Percentiles rank a stretch among this genome's conserved stretches.
phyloP scores from a whole-genome alignment of 495 filamentous ascomycete species.

The Penicillium coprophilum region DNA sequence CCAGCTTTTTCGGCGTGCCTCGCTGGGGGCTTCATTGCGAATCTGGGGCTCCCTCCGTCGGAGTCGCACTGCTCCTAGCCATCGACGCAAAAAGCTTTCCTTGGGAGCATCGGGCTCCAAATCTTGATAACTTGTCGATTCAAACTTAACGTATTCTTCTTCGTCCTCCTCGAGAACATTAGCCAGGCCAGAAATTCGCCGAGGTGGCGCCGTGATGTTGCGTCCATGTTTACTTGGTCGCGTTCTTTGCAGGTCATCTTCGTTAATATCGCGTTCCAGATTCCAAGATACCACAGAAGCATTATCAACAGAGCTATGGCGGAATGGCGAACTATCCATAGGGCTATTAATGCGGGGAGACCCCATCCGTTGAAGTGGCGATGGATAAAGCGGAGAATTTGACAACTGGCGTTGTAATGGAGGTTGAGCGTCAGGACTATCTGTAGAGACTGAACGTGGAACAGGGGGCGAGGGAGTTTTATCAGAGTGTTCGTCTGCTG shows the following conservation, averaged over 20 bases:
- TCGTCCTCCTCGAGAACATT: constrained; percentile 35
- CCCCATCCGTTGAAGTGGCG: constrained; percentile 28
- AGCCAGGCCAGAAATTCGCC: constrained; percentile 41
- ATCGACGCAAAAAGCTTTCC: constrained; percentile 10
- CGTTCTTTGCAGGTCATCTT: constrained; percentile 41
- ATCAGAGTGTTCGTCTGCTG: constrained; percentile 31
- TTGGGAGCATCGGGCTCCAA: constrained; percentile 3
- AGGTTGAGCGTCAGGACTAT: constrained; percentile 28
- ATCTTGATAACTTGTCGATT: constrained; percentile 19
- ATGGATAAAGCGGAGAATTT: constrained; percentile 36
- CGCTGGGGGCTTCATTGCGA: neutral
- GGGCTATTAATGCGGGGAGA: constrained; percentile 13
- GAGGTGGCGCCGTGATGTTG: constrained; percentile 44
- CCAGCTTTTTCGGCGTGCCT: neutral
- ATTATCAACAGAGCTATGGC: constrained; percentile 34
- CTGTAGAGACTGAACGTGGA: constrained; percentile 36
- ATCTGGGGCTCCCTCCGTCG: neutral
- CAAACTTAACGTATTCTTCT: constrained; percentile 20
- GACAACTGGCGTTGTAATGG: constrained; percentile 26
- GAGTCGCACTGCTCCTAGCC: constrained; percentile 4
- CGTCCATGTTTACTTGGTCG: constrained; percentile 33
- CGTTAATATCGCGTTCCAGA: constrained; percentile 46
- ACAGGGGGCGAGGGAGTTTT: constrained; percentile 43
- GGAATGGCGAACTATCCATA: constrained; percentile 24
- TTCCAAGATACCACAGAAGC: constrained; percentile 40